phyloP scores from a whole-genome alignment of 75 land plant species.

The Selaginella tamariscina region DNA sequence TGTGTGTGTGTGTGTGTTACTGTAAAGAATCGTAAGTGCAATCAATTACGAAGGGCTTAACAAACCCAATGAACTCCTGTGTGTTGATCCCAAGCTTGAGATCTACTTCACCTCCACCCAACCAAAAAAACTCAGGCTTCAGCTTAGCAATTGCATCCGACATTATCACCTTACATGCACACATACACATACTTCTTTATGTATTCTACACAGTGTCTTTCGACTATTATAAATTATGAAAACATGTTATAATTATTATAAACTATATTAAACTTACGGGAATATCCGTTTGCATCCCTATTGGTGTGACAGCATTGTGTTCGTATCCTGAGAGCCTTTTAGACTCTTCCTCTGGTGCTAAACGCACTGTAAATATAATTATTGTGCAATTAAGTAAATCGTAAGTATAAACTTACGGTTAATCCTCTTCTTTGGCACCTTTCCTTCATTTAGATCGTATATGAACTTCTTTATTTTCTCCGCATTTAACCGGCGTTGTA shows the following conservation, averaged over 20 bases:
- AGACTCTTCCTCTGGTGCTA: constrained; percentile 94
- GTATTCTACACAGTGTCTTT: too few species aligned
- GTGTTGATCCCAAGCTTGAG: constrained; percentile 82
- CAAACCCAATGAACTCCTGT: constrained; percentile 46
- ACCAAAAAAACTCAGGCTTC: constrained; percentile 76
- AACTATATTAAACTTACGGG: constrained; percentile 69
- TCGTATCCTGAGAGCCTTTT: constrained; percentile 64
- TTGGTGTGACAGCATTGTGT: constrained; percentile 94
- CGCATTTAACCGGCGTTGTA: constrained; percentile 84
- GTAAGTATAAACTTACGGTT: constrained; percentile 51
- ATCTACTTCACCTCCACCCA: constrained; percentile 94
- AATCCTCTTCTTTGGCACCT: constrained; percentile 83
- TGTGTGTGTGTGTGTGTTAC: too few species aligned
- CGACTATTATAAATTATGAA: not conserved
- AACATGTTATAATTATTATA: not conserved
- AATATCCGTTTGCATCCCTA: constrained; percentile 83
- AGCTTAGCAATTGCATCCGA: constrained; percentile 83
- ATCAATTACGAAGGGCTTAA: constrained; percentile 65
- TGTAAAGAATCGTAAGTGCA: constrained; percentile 28
- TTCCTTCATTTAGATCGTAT: constrained; percentile 63
- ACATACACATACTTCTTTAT: too few species aligned
- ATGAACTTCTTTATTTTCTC: constrained; percentile 70
- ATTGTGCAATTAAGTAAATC: not conserved
- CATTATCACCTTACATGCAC: constrained; percentile 71
- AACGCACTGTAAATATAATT: constrained; percentile 51